Evolutionary conservation across 495 filamentous ascomycete genomes (phyloP), one percentile per base, ranked within the genome.

Genomic region (Aspergillus bertholletiae): DNA sequence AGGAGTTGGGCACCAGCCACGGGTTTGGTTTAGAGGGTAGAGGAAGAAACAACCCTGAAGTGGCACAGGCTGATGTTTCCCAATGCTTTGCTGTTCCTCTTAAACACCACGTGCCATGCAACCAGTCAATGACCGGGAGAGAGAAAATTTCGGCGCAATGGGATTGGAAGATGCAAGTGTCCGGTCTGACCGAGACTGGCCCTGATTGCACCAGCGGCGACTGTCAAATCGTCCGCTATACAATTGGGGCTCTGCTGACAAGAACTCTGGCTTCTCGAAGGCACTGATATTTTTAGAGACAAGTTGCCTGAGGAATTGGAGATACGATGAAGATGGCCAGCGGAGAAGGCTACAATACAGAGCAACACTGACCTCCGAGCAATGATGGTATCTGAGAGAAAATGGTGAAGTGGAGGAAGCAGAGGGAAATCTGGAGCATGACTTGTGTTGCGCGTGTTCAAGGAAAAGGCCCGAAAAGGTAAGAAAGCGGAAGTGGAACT

Each of bases 401-500:
- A 28, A n/a, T 37, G 51, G 40, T 21, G 18, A 47, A 45, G 40
- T 51, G 30, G 45, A 43, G 54, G 45, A 17, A 26, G 35, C 5
- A 17, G 37, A 40, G 24, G 43, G 41, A 52, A 49, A 32, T 43
- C 53, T 45, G 37, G 39, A 46, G n/a, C 46, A 21, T 12, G 28
- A 13, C 30, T 35, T 37, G 48, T 40, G 34, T 18, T 28, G 11
- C 40, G 46, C 34, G 21, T 46, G 41, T 39, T 21, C n/a, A 43
- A 28, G 50, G 39, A 30, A 48, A 51, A 41, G 24, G 30, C n/a
- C 46, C 28, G n/a, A 18, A 46, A 53, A 50, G 30, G 24, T 44
- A 41, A 21, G 40, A 35, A 55, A 60, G 46, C 34, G 49, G 54
- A 21, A 53, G 51, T 35, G 49, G 46, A 49, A 49, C 46, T 32